phyloP scores from a whole-genome alignment of 805 yeast genomes.

The Lipomyces mesembrius region DNA sequence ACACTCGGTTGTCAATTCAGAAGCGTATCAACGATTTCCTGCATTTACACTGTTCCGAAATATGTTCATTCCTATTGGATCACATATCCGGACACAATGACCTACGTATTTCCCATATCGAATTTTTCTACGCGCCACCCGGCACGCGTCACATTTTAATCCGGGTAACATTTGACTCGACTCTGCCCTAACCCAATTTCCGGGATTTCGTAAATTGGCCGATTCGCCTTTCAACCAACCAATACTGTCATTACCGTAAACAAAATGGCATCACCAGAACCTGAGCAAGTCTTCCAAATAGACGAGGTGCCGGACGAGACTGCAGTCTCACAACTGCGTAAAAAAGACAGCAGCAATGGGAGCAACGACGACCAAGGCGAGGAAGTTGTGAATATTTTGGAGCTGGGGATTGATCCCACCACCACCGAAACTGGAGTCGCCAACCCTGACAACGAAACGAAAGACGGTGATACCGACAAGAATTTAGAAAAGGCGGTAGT shows the following conservation, averaged over 20 bases:
- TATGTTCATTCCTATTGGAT: no score
- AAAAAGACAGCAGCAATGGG: background rate
- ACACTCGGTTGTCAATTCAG: background rate
- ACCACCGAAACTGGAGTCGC: background rate
- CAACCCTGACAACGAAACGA: background rate
- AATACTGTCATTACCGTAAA: background rate
- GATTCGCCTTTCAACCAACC: background rate
- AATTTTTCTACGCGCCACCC: background rate
- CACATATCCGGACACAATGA: background rate
- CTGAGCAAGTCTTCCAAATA: slow-evolving; percentile 9
- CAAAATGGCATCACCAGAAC: slow-evolving; percentile 5
- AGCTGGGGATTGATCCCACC: slow-evolving; percentile 24
- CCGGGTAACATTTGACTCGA: background rate
- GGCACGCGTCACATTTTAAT: background rate
- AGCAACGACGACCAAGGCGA: slow-evolving; percentile 30
- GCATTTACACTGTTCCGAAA: no score
- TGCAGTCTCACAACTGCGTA: background rate
- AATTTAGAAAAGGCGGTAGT: background rate
- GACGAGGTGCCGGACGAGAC: slow-evolving; percentile 2
- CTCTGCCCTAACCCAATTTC: background rate
- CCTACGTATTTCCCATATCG: background rate
- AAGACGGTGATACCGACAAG: slow-evolving; percentile 3
- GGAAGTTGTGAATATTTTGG: slow-evolving; percentile 35
- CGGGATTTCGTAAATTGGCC: no score
- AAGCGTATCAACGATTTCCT: background rate